Conservation (phyloP, 2,329 filamentous ascomycete species). For the Aquanectria penicillioides region DNA sequence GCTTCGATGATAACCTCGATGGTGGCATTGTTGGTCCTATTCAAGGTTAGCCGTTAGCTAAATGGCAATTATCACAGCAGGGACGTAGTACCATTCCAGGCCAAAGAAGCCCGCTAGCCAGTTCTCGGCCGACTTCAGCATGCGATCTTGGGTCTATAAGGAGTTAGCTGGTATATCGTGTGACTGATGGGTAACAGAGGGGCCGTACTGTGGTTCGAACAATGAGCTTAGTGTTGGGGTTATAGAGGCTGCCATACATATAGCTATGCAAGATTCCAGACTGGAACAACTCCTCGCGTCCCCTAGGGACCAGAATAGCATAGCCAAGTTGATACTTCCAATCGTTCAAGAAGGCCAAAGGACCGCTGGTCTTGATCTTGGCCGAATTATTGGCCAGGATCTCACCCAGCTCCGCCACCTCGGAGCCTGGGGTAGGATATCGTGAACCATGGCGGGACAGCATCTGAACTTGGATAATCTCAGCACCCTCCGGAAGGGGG, state of each 20-base stretch:
- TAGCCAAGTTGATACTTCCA: conserved; percentile 77
- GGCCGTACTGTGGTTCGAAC: conserved; percentile 70
- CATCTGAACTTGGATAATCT: conserved; percentile 77
- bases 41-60: conserved; percentile 8
- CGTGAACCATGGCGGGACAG: conserved; percentile 78
- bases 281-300: conserved; percentile 78
- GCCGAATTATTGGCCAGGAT: conserved; percentile 65
- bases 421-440: conserved; percentile 73
- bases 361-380: conserved; percentile 65
- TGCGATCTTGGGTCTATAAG: conserved; percentile 74
- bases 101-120: conserved; percentile 85
- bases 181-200: not conserved
- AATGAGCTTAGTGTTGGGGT: conserved; percentile 77
- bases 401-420: conserved; percentile 64
- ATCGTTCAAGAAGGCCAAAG: conserved; percentile 72
- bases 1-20: conserved; percentile 78
- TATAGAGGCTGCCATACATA: conserved; percentile 76
- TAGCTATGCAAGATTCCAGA: conserved; percentile 76
- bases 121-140: conserved; percentile 81
- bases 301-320: conserved; percentile 78
- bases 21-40: conserved; percentile 72
- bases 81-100: conserved; percentile 66
- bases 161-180: conserved; percentile 25
- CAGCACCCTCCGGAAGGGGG: conserved; percentile 70
- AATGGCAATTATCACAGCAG: no score